Evolutionary conservation across 257 asterid genomes (phyloP).

Genomic region (Handroanthus guayacan): DNA sequence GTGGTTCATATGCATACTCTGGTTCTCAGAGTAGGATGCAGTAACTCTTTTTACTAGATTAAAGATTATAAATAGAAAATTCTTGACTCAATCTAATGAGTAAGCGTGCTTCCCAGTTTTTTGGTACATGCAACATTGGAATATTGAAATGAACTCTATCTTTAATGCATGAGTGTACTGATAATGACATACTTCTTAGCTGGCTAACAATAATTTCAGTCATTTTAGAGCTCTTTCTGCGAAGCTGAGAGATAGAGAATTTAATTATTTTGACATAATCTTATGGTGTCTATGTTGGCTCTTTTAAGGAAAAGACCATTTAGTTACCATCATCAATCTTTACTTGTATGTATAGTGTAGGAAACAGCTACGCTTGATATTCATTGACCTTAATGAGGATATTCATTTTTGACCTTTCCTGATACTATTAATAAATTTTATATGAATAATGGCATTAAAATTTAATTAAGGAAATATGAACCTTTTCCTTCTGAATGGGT

Average conservation of each 20-base stretch:
- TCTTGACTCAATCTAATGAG: not conserved
- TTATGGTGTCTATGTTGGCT: slow-evolving; percentile 7
- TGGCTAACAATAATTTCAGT: not conserved
- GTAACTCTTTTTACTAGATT: not conserved
- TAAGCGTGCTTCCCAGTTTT: not conserved
- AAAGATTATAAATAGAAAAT: not conserved
- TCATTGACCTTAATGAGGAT: not conserved
- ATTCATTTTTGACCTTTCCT: not conserved
- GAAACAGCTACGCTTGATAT: not conserved
- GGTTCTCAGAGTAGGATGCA: not conserved
- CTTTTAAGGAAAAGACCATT: not conserved
- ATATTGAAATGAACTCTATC: not conserved
- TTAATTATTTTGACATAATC: not conserved
- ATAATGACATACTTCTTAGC: slow-evolving; percentile 3
- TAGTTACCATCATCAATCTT: slow-evolving; percentile 1
- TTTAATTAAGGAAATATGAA: not conserved
- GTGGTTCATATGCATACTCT: not conserved
- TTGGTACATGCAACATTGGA: not conserved
- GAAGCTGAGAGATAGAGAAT: not conserved
- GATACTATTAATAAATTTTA: not conserved
- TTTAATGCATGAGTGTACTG: slow-evolving; percentile 1
- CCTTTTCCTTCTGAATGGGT: not conserved
- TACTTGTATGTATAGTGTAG: not conserved
- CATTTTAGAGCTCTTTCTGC: not conserved
- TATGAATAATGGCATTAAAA: not conserved